Evolutionary conservation across 2,329 filamentous ascomycete species (phyloP).

Genomic region (Paraconiothyrium brasiliense): DNA sequence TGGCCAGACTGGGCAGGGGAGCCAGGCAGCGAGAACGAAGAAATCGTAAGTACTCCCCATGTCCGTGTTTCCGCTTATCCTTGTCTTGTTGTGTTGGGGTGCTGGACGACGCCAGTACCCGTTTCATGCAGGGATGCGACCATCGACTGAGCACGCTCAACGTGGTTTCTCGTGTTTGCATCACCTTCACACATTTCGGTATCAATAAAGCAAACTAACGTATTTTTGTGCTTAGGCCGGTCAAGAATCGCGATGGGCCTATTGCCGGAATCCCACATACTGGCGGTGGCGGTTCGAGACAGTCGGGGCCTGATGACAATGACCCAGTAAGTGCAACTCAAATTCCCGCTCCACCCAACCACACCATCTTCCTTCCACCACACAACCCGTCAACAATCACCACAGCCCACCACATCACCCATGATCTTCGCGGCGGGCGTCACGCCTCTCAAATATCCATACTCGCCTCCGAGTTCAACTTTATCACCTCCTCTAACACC

Average conservation of each 20-base stretch:
- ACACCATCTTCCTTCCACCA: constrained; percentile 51
- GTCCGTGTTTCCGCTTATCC: constrained; percentile 22
- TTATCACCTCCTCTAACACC: constrained; percentile 53
- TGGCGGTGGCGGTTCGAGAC: constrained; percentile 69
- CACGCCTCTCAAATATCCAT: constrained; percentile 43
- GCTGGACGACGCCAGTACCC: constrained; percentile 34
- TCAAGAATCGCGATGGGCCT: constrained; percentile 77
- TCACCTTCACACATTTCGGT: constrained; percentile 26
- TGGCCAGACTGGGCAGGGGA: constrained; percentile 39
- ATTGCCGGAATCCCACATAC: constrained; percentile 70
- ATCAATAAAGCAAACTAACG: constrained; percentile 42
- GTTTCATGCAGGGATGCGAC: constrained; percentile 37
- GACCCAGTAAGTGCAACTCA: constrained; percentile 61
- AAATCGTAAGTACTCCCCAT: constrained; percentile 46
- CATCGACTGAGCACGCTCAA: constrained; percentile 45
- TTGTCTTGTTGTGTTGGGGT: constrained; percentile 23
- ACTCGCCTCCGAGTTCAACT: constrained; percentile 46
- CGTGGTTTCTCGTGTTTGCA: constrained; percentile 45
- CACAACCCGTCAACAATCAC: constrained; percentile 44
- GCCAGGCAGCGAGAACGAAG: constrained; percentile 44
- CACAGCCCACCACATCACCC: constrained; percentile 36
- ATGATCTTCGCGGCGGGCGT: constrained; percentile 44
- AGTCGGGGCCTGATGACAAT: constrained; percentile 67
- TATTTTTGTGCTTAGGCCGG: constrained; percentile 64
- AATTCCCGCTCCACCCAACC: constrained; percentile 55